Conservation (phyloP, 129 eudicot species). For the Helichrysum umbraculigerum region DNA sequence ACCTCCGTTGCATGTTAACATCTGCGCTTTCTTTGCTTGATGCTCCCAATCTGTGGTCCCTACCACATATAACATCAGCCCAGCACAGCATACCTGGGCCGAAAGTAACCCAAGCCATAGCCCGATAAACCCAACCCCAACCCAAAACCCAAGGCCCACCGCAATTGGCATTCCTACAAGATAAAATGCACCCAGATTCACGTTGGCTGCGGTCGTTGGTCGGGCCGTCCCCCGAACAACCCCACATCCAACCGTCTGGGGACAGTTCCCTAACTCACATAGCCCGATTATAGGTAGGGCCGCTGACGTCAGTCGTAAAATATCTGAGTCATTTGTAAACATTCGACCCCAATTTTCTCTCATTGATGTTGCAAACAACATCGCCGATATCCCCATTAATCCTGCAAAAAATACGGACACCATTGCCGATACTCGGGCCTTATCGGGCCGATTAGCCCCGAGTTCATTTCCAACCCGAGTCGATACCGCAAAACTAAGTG, state of each 20-base stretch:
- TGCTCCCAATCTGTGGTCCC: conserved; percentile 70
- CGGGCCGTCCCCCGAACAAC: conserved; percentile 79
- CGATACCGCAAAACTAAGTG: conserved; percentile 60
- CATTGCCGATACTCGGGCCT: conserved; percentile 53
- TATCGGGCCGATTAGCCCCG: conserved; percentile 63
- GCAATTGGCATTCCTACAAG: conserved; percentile 78
- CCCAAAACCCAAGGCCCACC: conserved; percentile 54
- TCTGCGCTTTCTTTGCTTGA: conserved; percentile 63
- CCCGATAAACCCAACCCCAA: conserved; percentile 60
- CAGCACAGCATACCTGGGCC: conserved; percentile 82
- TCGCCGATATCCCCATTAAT: conserved; percentile 55
- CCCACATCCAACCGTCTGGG: conserved; percentile 84
- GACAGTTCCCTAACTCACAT: conserved; percentile 80
- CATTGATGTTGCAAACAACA: conserved; percentile 48
- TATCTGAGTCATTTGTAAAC: conserved; percentile 53
- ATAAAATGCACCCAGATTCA: conserved; percentile 72
- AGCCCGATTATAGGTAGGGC: conserved; percentile 65
- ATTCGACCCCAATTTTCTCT: conserved; percentile 54
- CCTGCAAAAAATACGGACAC: conserved; percentile 53
- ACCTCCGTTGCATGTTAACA: conserved; percentile 53
- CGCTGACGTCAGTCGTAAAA: conserved; percentile 43
- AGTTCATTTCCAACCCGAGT: conserved; percentile 79
- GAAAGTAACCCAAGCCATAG: conserved; percentile 78
- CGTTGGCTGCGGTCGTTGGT: conserved; percentile 64
- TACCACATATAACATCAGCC: conserved; percentile 66